phyloP scores from a whole-genome alignment of 495 filamentous ascomycete genomes.

The Chaetomium cochliodes region DNA sequence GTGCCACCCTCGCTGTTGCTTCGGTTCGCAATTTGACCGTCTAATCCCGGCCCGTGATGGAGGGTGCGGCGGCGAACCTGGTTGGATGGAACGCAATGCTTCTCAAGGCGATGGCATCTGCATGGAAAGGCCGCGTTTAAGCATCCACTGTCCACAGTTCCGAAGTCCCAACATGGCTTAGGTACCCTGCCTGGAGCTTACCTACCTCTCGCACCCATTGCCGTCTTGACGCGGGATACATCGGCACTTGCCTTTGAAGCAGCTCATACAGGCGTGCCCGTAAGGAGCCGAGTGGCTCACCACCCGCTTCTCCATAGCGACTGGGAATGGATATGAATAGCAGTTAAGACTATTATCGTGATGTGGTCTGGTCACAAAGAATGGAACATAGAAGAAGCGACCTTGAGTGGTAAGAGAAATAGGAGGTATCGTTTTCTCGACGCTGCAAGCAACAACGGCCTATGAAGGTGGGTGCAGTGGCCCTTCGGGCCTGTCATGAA shows the following conservation, averaged over 20 bases:
- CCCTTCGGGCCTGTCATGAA: no score
- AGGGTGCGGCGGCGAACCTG: constrained; percentile 39
- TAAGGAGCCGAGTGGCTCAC: constrained; percentile 24
- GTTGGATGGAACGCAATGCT: constrained; percentile 24
- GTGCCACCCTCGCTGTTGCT: neutral
- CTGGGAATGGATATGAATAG: no score
- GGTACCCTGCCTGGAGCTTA: neutral
- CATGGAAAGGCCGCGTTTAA: neutral
- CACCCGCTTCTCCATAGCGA: neutral
- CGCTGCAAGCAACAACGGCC: no score
- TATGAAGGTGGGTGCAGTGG: no score
- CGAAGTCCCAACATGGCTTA: no score
- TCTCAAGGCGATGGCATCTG: constrained; percentile 50
- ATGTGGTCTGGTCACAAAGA: no score
- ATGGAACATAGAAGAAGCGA: no score
- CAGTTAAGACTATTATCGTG: no score
- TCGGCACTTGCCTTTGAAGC: constrained; percentile 47
- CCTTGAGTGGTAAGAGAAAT: no score
- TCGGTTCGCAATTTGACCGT: neutral
- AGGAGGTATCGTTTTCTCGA: no score
- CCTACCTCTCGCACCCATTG: constrained; percentile 45
- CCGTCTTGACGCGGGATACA: constrained; percentile 40
- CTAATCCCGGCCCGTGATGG: constrained; percentile 4
- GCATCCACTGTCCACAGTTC: no score
- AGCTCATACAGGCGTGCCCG: constrained; percentile 48